Evolutionary conservation across 2,329 filamentous ascomycete genomes (phyloP).

Genomic region (Colletotrichum sansevieriae): DNA sequence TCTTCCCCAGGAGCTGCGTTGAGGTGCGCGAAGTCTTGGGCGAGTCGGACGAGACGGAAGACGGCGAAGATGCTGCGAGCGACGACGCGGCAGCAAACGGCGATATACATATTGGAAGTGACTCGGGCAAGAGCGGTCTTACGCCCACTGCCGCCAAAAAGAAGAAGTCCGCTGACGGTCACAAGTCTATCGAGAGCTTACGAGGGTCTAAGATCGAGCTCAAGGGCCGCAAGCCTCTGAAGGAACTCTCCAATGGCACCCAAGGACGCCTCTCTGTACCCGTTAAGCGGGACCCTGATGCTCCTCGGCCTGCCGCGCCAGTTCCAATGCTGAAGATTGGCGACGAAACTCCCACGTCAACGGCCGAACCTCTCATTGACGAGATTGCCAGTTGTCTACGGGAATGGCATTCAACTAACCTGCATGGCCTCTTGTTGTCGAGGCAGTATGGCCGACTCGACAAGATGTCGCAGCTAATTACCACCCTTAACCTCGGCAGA

Average conservation of each 20-base stretch:
- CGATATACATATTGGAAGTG: constrained; percentile 51
- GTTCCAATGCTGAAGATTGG: constrained; percentile 98
- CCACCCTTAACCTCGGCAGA: constrained; percentile 84
- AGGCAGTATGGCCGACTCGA: constrained; percentile 86
- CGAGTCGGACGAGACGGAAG: constrained; percentile 71
- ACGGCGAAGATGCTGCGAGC: constrained; percentile 53
- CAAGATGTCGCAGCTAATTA: constrained; percentile 83
- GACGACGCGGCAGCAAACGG: constrained; percentile 29
- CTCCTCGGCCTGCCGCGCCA: constrained; percentile 85
- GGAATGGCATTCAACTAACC: constrained; percentile 98
- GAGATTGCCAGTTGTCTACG: constrained; percentile 96
- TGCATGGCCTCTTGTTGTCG: constrained; percentile 89
- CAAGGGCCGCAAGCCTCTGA: constrained; percentile 43
- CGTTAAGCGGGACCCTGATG: constrained; percentile 72
- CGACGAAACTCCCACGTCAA: constrained; percentile 93
- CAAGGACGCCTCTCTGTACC: constrained; percentile 60
- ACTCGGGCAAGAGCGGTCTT: constrained; percentile 69
- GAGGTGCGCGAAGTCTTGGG: constrained; percentile 94
- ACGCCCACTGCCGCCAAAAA: constrained; percentile 53
- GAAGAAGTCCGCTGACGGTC: constrained; percentile 51
- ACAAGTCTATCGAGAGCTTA: constrained; percentile 45
- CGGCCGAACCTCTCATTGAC: constrained; percentile 91
- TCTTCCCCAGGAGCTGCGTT: constrained; percentile 94
- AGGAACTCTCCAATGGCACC: constrained; percentile 56
- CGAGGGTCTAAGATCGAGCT: constrained; percentile 39